Percentiles rank a stretch among this genome's conserved stretches.
phyloP scores from a whole-genome alignment of 495 filamentous ascomycete species.

The Wilcoxina mikolae region DNA sequence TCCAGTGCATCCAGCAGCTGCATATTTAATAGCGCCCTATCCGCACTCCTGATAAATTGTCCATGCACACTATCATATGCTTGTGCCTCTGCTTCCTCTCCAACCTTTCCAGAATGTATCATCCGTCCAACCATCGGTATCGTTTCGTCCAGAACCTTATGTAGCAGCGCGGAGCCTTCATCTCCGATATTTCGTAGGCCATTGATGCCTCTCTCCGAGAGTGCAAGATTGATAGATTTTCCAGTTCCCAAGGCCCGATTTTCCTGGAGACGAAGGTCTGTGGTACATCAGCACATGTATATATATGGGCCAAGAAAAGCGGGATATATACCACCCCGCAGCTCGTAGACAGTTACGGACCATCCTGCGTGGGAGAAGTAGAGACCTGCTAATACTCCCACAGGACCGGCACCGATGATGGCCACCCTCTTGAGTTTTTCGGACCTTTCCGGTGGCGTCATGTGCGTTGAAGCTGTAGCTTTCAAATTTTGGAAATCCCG shows the following conservation, averaged over 20 bases:
- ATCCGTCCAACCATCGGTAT: conserved; percentile 95
- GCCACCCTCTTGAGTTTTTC: conserved; percentile 48
- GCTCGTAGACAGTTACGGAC: conserved; percentile 86
- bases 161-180: conserved; percentile 37
- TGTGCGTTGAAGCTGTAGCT: neutral
- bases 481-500: neutral
- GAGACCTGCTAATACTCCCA: conserved; percentile 78
- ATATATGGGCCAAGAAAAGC: neutral
- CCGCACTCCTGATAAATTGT: conserved; percentile 50
- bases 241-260: conserved; percentile 89
- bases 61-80: conserved; percentile 73
- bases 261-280: conserved; percentile 72
- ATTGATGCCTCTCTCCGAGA: conserved; percentile 89
- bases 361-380: conserved; percentile 80
- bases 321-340: conserved; percentile 62
- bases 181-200: conserved; percentile 55
- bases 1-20: conserved; percentile 73
- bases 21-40: conserved; percentile 73
- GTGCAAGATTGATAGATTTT: conserved; percentile 89
- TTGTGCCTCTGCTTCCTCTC: conserved; percentile 63
- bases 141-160: conserved; percentile 56
- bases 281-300: neutral
- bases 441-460: too few relatives aligned
- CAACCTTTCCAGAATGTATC: conserved; percentile 66
- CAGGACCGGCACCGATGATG: conserved; percentile 81